Percentiles rank a stretch among this genome's conserved stretches.
These are phyloP conservation scores for Clarireedia homoeocarpa DNA, from an alignment of 2,329 filamentous ascomycete genomes.

Conservation along the genomic window DNA sequence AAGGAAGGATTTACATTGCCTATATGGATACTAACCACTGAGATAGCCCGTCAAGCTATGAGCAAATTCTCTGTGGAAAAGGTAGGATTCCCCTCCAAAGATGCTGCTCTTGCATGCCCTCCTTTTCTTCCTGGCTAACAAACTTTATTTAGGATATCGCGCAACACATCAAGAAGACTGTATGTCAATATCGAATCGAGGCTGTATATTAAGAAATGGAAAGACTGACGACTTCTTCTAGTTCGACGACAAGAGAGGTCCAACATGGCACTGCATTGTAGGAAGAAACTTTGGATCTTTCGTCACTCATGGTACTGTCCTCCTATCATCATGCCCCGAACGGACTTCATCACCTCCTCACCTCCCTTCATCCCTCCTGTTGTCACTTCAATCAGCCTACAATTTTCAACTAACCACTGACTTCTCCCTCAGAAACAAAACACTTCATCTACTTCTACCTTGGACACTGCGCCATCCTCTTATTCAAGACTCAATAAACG, in stretches of 20 bases:
- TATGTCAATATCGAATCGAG: constrained; percentile 34
- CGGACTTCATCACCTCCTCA: neutral
- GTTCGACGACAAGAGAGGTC: constrained; percentile 96
- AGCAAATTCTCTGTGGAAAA: constrained; percentile 66
- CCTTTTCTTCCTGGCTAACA: constrained; percentile 11
- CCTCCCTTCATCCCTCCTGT: neutral
- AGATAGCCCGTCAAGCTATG: constrained; percentile 61
- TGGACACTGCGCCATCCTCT: constrained; percentile 92
- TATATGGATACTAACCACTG: constrained; percentile 22
- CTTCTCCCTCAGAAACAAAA: constrained; percentile 62
- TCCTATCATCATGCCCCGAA: no score
- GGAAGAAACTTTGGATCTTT: constrained; percentile 98
- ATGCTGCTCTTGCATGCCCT: neutral
- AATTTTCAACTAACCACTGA: no score
- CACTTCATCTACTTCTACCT: constrained; percentile 99
- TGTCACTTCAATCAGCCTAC: neutral
- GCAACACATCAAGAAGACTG: constrained; percentile 90
- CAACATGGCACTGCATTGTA: constrained; percentile 99
- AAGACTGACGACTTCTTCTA: constrained; percentile 33
- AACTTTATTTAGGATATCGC: constrained; percentile 68
- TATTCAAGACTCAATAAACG: constrained; percentile 93
- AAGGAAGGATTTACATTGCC: neutral
- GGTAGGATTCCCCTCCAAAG: constrained; percentile 34
- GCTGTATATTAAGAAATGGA: neutral
- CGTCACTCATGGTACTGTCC: constrained; percentile 61